phyloP scores from a whole-genome alignment of 768 basidiomycete genomes.

The Paxillus ammoniavirescens region DNA sequence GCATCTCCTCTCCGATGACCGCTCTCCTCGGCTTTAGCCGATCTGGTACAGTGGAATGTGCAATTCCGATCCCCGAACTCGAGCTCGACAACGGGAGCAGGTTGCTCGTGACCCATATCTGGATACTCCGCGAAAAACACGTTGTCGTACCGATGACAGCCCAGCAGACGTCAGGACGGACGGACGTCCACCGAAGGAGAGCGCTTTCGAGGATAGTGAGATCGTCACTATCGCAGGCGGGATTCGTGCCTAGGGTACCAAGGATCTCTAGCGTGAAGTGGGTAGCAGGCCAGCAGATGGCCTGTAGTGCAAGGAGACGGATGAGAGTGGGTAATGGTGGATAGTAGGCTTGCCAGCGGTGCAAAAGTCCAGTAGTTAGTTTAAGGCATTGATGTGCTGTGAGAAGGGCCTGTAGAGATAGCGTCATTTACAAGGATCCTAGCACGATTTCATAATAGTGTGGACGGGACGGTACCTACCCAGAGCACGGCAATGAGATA shows the following conservation, averaged over 20 bases:
- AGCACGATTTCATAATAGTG: not conserved
- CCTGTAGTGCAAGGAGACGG: constrained; percentile 88
- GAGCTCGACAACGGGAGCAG: constrained; percentile 36
- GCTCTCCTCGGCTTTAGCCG: constrained; percentile 19
- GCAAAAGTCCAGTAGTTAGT: constrained; percentile 85
- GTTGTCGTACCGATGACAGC: constrained; percentile 88
- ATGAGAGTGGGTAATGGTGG: constrained; percentile 84
- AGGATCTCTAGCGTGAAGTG: constrained; percentile 79
- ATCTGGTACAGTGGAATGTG: constrained; percentile 14
- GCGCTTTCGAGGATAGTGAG: constrained; percentile 23
- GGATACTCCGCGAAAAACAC: constrained; percentile 75
- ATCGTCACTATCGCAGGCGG: not conserved
- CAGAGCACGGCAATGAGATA: constrained; percentile 69
- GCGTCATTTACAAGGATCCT: not conserved
- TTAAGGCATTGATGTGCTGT: constrained; percentile 89
- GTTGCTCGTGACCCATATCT: constrained; percentile 97
- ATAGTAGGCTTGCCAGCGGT: constrained; percentile 91
- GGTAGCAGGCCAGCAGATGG: constrained; percentile 96
- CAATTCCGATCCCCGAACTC: constrained; percentile 2
- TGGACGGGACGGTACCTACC: constrained; percentile 41
- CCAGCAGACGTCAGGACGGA: constrained; percentile 85
- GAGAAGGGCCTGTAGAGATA: constrained; percentile 56
- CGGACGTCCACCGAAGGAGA: constrained; percentile 42
- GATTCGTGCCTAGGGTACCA: constrained; percentile 35
- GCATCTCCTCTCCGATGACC: constrained; percentile 14